Conservation (phyloP, 2,329 filamentous ascomycete genomes). For the Aspergillus ustus region DNA sequence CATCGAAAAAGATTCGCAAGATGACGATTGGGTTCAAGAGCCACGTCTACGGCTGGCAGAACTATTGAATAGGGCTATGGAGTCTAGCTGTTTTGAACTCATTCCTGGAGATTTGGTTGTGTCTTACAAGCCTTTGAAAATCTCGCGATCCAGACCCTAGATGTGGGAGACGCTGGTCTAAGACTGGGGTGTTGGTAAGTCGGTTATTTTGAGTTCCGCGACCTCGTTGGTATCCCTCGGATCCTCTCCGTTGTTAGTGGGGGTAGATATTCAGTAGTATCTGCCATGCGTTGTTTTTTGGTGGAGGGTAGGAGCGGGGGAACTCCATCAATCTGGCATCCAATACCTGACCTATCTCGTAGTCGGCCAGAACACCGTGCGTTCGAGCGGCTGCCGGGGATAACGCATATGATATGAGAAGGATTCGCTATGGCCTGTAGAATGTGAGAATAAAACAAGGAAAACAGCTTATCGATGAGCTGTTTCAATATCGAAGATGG, state of each 20-base stretch:
- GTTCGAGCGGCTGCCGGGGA: background rate
- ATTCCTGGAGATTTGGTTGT: background rate
- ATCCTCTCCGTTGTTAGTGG: background rate
- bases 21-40: no score
- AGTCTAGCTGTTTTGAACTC: background rate
- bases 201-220: background rate
- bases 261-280: background rate
- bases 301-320: background rate
- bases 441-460: background rate
- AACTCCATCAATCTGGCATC: background rate
- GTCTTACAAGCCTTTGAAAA: background rate
- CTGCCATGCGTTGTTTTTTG: background rate
- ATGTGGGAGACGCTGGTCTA: background rate
- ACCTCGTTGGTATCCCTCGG: background rate
- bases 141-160: background rate
- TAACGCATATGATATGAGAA: background rate
- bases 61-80: no score
- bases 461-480: background rate
- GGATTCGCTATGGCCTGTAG: background rate
- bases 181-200: background rate
- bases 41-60: no score
- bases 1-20: no score
- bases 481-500: background rate
- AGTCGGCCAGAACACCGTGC: background rate
- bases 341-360: background rate